Evolutionary conservation across 164 flowering plant genomes (phyloP).

Genomic region (Houttuynia cordata): DNA sequence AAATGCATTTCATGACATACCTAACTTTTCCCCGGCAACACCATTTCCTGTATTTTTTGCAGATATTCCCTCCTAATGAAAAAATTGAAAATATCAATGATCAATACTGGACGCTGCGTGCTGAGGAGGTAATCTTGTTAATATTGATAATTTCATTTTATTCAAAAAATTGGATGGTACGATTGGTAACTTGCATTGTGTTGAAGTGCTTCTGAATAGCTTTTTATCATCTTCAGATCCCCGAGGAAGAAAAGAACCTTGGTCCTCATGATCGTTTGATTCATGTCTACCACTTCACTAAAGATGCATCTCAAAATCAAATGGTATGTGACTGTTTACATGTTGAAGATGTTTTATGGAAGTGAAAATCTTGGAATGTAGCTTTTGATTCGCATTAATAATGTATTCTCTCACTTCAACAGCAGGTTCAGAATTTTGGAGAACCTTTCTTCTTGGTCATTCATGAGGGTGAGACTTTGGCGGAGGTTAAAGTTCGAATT

Average conservation of each 20-base stretch:
- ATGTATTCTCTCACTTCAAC: constrained; percentile 13
- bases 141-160: too few species aligned
- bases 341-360: too few species aligned
- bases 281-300: constrained; percentile 91
- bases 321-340: constrained; percentile 26
- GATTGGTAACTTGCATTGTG: neutral
- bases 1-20: too few species aligned
- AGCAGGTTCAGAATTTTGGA: constrained; percentile 96
- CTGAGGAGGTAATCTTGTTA: constrained; percentile 53
- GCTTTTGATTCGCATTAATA: neutral
- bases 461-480: constrained; percentile 85
- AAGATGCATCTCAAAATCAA: constrained; percentile 78
- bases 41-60: too few species aligned
- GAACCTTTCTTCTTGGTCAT: constrained; percentile 95
- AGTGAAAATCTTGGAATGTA: neutral
- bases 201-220: neutral
- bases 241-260: constrained; percentile 95
- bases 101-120: constrained; percentile 84
- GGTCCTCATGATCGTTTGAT: constrained; percentile 86
- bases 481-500: constrained; percentile 73
- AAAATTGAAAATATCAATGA: constrained; percentile 80
- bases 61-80: constrained; percentile 68
- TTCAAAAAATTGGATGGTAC: too few species aligned
- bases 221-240: constrained; percentile 45
- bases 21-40: too few species aligned